These are phyloP conservation scores for Aspergillus carlsbadensis DNA, from an alignment of 495 filamentous ascomycete genomes.

Conservation along the genomic window DNA sequence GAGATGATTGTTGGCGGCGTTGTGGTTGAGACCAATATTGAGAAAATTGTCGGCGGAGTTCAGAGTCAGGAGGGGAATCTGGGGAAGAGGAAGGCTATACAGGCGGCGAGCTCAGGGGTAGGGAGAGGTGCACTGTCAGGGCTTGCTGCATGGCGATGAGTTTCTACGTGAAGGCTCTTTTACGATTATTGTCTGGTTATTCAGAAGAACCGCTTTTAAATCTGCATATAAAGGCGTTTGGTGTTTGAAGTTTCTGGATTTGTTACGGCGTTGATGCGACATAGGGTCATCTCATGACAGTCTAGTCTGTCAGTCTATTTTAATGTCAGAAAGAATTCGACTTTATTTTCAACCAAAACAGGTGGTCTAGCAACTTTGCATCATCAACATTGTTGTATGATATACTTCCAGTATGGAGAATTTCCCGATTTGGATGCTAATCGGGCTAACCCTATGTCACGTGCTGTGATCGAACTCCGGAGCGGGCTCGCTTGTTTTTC, in stretches of 20 bases:
- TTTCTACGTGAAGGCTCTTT: background rate
- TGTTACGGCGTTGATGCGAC: background rate
- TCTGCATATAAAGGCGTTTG: background rate
- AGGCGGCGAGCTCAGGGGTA: conserved; percentile 42
- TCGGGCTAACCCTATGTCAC: conserved; percentile 24
- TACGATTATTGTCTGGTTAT: background rate
- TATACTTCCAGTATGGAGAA: no score
- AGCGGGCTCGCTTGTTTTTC: conserved; percentile 19
- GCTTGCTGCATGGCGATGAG: conserved; percentile 44
- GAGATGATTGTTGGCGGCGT: conserved; percentile 98
- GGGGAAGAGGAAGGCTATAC: conserved; percentile 62
- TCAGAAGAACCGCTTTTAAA: background rate
- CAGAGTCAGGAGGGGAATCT: conserved; percentile 75
- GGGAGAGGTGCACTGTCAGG: conserved; percentile 40
- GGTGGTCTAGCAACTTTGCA: no score
- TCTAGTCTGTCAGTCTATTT: no score
- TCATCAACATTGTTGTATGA: no score
- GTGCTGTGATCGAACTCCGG: conserved; percentile 3
- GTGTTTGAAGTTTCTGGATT: background rate
- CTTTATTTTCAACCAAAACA: no score
- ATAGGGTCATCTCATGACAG: no score
- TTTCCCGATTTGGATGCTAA: background rate
- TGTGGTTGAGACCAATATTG: conserved; percentile 88
- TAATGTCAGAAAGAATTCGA: no score
- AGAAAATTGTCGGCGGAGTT: conserved; percentile 84